These are phyloP conservation scores for Coemansia sp. DNA, from an alignment of 192 early-diverging fungal species.

Conservation along the genomic window DNA sequence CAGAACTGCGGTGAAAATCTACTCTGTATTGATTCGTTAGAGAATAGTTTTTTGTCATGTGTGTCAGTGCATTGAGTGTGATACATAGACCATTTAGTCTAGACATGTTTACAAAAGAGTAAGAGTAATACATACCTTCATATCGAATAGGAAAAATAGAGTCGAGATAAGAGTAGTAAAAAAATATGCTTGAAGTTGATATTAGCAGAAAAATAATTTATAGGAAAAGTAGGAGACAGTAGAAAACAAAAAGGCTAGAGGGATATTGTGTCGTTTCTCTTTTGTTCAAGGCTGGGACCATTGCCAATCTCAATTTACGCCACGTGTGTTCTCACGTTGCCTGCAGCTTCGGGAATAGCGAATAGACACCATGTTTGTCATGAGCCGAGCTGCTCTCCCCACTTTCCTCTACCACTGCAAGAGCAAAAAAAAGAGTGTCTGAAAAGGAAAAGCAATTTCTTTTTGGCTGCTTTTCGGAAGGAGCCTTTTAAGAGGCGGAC, in stretches of 20 bases:
- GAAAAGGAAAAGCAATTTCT: neutral
- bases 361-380: neutral
- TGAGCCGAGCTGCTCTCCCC: neutral
- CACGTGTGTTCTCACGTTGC: conserved; percentile 2
- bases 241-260: neutral
- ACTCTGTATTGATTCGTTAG: neutral
- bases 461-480: neutral
- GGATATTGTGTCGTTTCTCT: neutral
- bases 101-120: neutral
- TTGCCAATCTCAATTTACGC: neutral
- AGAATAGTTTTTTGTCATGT: neutral
- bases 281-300: conserved; percentile 1
- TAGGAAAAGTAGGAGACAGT: neutral
- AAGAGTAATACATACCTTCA: neutral
- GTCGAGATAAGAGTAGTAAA: neutral
- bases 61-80: neutral
- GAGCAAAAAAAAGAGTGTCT: neutral
- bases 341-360: neutral
- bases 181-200: neutral
- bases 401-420: neutral
- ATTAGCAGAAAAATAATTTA: neutral
- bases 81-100: neutral
- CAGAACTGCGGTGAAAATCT: neutral
- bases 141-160: neutral
- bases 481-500: neutral